Conservation (phyloP, 2,329 filamentous ascomycete genomes). For the Alternaria triticina region DNA sequence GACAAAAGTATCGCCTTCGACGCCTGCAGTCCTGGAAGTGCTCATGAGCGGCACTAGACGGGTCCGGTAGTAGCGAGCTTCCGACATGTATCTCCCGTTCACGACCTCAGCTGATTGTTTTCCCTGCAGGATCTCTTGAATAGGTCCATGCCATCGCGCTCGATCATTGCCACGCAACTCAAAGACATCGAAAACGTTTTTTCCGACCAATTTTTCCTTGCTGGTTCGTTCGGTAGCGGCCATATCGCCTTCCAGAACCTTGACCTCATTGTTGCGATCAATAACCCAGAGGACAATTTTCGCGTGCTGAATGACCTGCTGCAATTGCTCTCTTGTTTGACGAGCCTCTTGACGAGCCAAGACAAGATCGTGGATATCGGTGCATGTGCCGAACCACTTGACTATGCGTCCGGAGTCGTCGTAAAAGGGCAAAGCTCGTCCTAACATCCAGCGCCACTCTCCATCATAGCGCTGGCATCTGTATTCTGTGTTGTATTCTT, state of each 20-base stretch:
- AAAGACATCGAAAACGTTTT: conserved; percentile 71
- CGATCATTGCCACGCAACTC: conserved; percentile 34
- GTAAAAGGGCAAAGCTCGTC: conserved; percentile 71
- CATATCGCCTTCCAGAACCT: conserved; percentile 72
- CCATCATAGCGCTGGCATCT: conserved; percentile 71
- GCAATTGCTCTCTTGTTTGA: conserved; percentile 71
- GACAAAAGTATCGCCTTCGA: conserved; percentile 60
- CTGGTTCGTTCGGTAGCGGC: conserved; percentile 50
- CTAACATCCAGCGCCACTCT: conserved; percentile 80
- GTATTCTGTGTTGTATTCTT: conserved; percentile 72
- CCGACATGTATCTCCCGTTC: conserved; percentile 63
- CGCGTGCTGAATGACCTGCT: conserved; percentile 75
- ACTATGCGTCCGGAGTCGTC: conserved; percentile 72
- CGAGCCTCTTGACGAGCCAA: conserved; percentile 70
- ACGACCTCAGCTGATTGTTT: conserved; percentile 65
- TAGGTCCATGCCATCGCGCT: conserved; percentile 60
- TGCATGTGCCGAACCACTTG: conserved; percentile 83
- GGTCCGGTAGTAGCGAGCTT: conserved; percentile 72
- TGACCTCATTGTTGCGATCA: conserved; percentile 66
- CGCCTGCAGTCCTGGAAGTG: conserved; percentile 61
- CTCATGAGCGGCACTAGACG: conserved; percentile 71
- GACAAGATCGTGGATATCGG: conserved; percentile 78
- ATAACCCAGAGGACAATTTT: conserved; percentile 79
- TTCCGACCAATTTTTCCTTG: conserved; percentile 56
- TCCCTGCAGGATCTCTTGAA: conserved; percentile 70